phyloP scores from a whole-genome alignment of 2,329 filamentous ascomycete species.

The Ilyonectria destructans region DNA sequence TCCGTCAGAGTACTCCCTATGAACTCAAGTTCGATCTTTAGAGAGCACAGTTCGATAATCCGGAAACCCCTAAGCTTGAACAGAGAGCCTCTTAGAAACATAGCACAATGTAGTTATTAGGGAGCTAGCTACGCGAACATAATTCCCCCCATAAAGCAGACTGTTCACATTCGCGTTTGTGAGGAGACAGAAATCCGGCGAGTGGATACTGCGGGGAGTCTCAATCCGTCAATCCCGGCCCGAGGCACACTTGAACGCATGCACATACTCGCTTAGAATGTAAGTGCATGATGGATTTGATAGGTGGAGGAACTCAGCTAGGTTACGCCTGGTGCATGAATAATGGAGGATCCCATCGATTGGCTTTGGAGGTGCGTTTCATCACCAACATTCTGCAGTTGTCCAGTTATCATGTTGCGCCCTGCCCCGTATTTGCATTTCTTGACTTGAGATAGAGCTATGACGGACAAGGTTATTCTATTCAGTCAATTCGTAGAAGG shows the following conservation, averaged over 20 bases:
- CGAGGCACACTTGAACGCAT: neutral
- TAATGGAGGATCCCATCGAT: conserved; percentile 49
- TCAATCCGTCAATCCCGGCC: neutral
- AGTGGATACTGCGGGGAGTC: neutral
- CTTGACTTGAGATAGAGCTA: conserved; percentile 63
- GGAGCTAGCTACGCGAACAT: neutral
- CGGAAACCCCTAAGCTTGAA: neutral
- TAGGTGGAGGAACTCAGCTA: neutral
- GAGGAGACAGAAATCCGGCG: neutral
- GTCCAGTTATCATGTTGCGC: neutral
- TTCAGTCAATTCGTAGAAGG: conserved; percentile 74
- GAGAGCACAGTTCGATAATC: neutral
- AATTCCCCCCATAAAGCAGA: neutral
- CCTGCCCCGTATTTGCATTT: conserved; percentile 46
- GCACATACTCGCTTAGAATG: neutral
- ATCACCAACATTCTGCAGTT: conserved; percentile 18
- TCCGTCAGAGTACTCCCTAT: neutral
- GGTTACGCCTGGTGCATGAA: conserved; percentile 38
- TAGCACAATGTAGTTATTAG: neutral
- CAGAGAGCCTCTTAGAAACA: too few species aligned
- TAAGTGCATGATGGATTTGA: neutral
- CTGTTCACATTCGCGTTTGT: neutral
- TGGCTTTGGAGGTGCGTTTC: neutral
- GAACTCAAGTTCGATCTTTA: neutral
- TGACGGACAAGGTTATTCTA: conserved; percentile 80